phyloP scores from a whole-genome alignment of 805 yeast species.

The Kazachstania viticola region DNA sequence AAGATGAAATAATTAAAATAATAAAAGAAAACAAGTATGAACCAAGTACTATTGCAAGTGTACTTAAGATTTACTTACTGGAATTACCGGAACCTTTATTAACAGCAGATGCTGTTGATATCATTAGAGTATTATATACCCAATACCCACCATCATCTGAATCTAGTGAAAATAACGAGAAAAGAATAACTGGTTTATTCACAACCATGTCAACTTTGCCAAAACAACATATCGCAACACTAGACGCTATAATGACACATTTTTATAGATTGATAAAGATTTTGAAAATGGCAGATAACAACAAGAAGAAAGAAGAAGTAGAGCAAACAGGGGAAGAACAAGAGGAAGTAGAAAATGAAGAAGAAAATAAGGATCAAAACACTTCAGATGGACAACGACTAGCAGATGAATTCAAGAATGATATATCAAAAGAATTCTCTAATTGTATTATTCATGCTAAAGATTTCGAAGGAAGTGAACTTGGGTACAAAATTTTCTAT shows the following conservation, averaged over 20 bases:
- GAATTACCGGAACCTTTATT: conserved; percentile 74
- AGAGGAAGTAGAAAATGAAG: background rate
- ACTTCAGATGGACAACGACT: conserved; percentile 18
- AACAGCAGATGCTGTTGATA: conserved; percentile 52
- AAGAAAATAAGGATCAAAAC: conserved; percentile 4
- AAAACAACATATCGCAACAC: conserved; percentile 61
- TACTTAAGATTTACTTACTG: conserved; percentile 58
- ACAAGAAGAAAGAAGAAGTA: background rate
- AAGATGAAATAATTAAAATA: conserved; percentile 25
- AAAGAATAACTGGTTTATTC: conserved; percentile 50
- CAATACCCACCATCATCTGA: conserved; percentile 29
- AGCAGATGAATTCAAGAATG: conserved; percentile 29
- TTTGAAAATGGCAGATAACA: conserved; percentile 33
- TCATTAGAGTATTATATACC: conserved; percentile 54
- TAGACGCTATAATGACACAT: conserved; percentile 72
- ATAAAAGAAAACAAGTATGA: conserved; percentile 26
- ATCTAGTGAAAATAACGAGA: conserved; percentile 12
- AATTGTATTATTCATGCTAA: conserved; percentile 39
- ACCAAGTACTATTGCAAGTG: conserved; percentile 54
- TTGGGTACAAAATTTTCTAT: conserved; percentile 44
- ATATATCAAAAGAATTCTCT: conserved; percentile 59
- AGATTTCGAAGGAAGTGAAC: conserved; percentile 43
- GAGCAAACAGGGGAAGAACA: background rate
- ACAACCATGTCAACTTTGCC: conserved; percentile 58
- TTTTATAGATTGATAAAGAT: conserved; percentile 50